Base-by-base conservation (phyloP, 2,329 filamentous ascomycete genomes). In the Sporothrix globosa region DNA sequence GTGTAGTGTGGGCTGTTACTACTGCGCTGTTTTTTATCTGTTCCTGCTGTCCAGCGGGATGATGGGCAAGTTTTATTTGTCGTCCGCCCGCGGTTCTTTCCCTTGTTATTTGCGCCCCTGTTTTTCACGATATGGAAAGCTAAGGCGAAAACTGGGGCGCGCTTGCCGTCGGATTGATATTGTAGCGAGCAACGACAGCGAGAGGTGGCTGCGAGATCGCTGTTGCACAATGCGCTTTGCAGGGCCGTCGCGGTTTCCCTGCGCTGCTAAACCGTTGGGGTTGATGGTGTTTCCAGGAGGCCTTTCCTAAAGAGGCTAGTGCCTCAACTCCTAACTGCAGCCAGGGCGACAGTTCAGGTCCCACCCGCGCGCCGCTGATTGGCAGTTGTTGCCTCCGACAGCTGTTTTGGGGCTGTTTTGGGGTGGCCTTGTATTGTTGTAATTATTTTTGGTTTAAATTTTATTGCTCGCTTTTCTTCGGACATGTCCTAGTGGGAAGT, bases 161-260 rank as follows among this genome's bases (percentile, higher is more conserved):
- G 69, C 61, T 70, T 68, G 54, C 50, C 69, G 24, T 71, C 70
- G 70, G 70, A 24, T 39, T 71, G 70, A 68, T 69, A 71, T 71
- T 71, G 30, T 52, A 71, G 70, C 70, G 70, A 71, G 70, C 48
- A 34, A 52, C 39, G 34, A 54, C 60, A 68, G 56, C 34, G 48
- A 68, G 54, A 39, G 60, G 21, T 34, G n/a, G 46, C 70, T 69
- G 66, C 70, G 69, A 71, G 69, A 71, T 68, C 69, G 67, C 67
- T 60, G 52, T 44, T 50, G 44, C 24, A 10, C n/a, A 14, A 3
- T 46, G 58, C 39, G 21, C 9, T 14, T 9, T 17, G 21, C 13
- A 44, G 41, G 39, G 39, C 17, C 14, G 46, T 44, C 24, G 46
- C 53, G 24, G 13, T n/a, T 53, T 46, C 19, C 60, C 44, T 61